Evolutionary conservation across 176 grass and related monocot genomes (phyloP).

Genomic region (Dactylis glomerata): DNA sequence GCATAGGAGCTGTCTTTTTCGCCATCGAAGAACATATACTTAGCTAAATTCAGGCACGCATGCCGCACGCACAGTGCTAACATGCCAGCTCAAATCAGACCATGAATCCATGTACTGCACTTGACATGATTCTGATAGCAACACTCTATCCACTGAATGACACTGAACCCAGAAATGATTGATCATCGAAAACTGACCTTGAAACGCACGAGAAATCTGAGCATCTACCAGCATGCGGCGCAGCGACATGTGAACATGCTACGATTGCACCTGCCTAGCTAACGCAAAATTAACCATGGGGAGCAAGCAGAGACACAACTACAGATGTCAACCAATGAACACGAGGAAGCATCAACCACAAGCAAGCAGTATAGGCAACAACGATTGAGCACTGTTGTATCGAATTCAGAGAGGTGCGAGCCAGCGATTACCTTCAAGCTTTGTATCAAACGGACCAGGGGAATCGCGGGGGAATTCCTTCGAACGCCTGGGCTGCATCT

Average conservation of each 20-base stretch:
- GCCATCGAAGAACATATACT: not conserved
- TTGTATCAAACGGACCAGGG: not conserved
- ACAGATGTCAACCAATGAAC: not conserved
- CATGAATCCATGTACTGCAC: not conserved
- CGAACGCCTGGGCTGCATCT: not conserved
- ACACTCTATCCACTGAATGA: not conserved
- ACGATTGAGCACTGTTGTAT: not conserved
- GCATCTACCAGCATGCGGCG: not conserved
- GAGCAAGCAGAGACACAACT: not conserved
- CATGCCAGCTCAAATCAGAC: not conserved
- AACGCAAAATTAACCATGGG: not conserved
- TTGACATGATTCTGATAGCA: not conserved
- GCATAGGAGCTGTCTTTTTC: not conserved
- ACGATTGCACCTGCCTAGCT: not conserved
- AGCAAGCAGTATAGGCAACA: not conserved
- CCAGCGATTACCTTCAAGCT: not conserved
- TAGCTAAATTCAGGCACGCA: constrained; percentile 1
- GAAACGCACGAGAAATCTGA: not conserved
- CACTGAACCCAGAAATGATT: not conserved
- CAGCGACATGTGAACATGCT: not conserved
- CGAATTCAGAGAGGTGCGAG: not conserved
- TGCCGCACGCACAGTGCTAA: not conserved
- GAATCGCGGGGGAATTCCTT: constrained; percentile 1
- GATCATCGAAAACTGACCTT: not conserved
- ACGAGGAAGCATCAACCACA: not conserved